Evolutionary conservation across 768 basidiomycete species (phyloP), one percentile per base, ranked within the genome.

Genomic region (Boletus vermiculosoides): DNA sequence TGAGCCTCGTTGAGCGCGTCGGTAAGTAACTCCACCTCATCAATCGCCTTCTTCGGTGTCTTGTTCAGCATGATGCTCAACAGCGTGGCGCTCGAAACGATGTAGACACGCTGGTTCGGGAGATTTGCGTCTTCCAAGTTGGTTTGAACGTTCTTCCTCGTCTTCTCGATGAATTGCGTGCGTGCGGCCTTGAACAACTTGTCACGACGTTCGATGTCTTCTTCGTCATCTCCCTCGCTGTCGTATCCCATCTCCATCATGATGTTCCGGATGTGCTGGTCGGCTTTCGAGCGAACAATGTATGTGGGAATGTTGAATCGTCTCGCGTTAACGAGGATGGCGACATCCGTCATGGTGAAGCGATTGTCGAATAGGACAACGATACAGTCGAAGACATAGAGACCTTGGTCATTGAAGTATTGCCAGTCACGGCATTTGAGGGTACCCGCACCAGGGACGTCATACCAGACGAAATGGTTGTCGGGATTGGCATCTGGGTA

Each of bases 81-180:
- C 45, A 72, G n/a, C 40, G 65, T 55, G 25, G 23, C 49, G 52
- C 46, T 59, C 36, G 68, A 70, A 16, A 70, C 53, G 25, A 71
- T 64, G 37, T 71, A 71, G 7, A 71, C 70, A 5, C 60, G 63
- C 53, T 66, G 65, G 41, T 66, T 45, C 3, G 68, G 51, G 12
- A 71, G 55, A 37, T 64, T 64, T 0, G 66, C 70, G 1, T 63
- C 58, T n/a, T 61, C 39, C 39, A 71, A 36, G 52, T 64, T 65
- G 1, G 15, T 9, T 37, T 56, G 42, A 2, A 71, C 65, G 23
- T 49, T 68, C 10, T 50, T 50, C 33, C 61, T 41, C 20, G 64
- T 66, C 25, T 28, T 18, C 13, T 66, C 56, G 30, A 66, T 46
- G 46, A 66, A 66, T 0, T 55, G 56, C 46, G 54, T 49, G 4